Base-by-base conservation (phyloP, 192 early-diverging fungal species). In the Ambispora gerdemannii region DNA sequence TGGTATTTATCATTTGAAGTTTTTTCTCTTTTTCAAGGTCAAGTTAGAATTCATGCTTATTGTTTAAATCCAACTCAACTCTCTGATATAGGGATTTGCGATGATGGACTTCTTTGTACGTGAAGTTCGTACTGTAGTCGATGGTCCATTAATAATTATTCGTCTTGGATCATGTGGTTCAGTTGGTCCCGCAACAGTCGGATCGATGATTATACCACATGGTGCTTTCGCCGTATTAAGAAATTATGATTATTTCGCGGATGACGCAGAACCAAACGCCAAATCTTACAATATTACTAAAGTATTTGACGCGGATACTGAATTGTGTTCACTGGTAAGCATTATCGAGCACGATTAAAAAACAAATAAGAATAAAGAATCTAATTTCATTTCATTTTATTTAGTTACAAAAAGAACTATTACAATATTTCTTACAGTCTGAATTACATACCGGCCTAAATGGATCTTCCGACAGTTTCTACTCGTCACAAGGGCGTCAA, bases 41-140 rank as follows among this genome's bases (percentile, higher is more conserved):
- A n/a, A n/a, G n/a, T n/a, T n/a, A n/a, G n/a, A n/a, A n/a, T n/a
- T n/a, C n/a, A n/a, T n/a, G n/a, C n/a, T n/a, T n/a, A n/a, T 53
- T 0, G 0, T 52, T 34, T 32, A 7, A 32, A 27, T 17, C 49
- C 15, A 55, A 20, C 55, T 69, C 4, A 15, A 28, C 69, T 60
- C 17, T n/a, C n/a, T n/a, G n/a, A n/a, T n/a, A 15, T 63, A 56
- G 87, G 95, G 95, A 19, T 75, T 84, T 19, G 77, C 89, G 2
- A 94, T 93, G 88, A 92, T 92, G 87, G 95, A 97, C 75, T 92
- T 97, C 67, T 89, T 97, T 70, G 86, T 97, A 19, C 84, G 95
- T 24, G 95, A 97, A 76, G 82, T 84, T 24, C 83, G 95, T 38
- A 89, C 91, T 35, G 87, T 93, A 3, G 84, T 88, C 4, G 72